Evolutionary conservation across 805 yeast species (phyloP).

Genomic region (Pichia occidentalis): DNA sequence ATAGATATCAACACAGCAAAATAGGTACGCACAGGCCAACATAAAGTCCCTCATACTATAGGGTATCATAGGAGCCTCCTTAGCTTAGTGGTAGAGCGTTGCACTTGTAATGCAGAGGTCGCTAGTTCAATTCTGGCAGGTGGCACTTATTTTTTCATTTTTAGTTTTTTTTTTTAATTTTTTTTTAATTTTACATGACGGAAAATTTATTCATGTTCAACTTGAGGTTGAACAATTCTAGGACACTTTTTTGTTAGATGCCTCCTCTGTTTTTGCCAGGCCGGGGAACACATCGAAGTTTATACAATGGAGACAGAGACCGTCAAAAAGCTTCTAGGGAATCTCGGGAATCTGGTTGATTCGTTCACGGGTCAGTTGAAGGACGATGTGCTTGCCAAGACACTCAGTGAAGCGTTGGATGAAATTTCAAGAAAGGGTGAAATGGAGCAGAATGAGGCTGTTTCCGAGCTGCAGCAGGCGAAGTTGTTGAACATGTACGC

Average conservation of each 20-base stretch:
- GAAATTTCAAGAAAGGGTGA: constrained; percentile 12
- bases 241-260: not conserved
- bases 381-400: constrained; percentile 7
- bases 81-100: constrained; percentile 99
- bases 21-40: too few relatives aligned
- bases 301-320: constrained; percentile 14
- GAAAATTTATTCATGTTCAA: too few relatives aligned
- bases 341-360: not conserved
- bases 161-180: constrained; percentile 4
- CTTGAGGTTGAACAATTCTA: constrained; percentile 1
- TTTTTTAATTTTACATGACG: not conserved
- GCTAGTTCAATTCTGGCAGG: constrained; percentile 90
- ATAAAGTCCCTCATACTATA: too few relatives aligned
- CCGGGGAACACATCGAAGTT: too few relatives aligned
- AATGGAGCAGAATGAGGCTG: constrained; percentile 8
- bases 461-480: constrained; percentile 24
- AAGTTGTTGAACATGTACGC: constrained; percentile 34
- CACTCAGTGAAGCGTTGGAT: constrained; percentile 12
- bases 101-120: constrained; percentile 99
- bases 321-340: constrained; percentile 8
- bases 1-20: too few relatives aligned
- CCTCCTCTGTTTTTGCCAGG: too few relatives aligned
- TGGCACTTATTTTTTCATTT: constrained; percentile 41
- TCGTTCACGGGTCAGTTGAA: constrained; percentile 3
- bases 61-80: constrained; percentile 52